phyloP scores from a whole-genome alignment of 768 basidiomycete species.

The Pleurotus ostreatus region DNA sequence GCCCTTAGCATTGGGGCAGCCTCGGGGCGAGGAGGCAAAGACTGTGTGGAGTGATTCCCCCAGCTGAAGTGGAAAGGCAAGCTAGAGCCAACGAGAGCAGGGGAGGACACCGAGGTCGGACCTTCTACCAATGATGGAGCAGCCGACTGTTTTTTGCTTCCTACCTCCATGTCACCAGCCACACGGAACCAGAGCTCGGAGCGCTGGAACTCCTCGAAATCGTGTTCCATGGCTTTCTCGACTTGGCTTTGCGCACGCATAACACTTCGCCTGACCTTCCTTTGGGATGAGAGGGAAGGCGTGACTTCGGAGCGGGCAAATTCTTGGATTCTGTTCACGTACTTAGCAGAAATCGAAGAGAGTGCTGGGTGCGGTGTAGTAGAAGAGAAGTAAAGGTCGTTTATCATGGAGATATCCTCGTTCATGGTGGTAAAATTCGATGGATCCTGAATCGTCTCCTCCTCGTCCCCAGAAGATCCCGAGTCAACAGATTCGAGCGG shows the following conservation, averaged over 20 bases:
- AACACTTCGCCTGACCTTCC: constrained; percentile 71
- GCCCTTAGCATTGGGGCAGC: constrained; percentile 30
- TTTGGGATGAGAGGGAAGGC: constrained; percentile 37
- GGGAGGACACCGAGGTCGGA: constrained; percentile 5
- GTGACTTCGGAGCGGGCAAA: constrained; percentile 53
- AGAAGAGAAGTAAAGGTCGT: constrained; percentile 80
- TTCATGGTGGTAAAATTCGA: constrained; percentile 58
- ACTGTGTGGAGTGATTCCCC: constrained; percentile 8
- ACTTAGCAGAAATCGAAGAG: constrained; percentile 61
- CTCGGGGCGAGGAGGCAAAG: constrained; percentile 22
- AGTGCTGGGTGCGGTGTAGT: constrained; percentile 54
- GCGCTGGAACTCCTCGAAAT: constrained; percentile 84
- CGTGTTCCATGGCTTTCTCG: constrained; percentile 85
- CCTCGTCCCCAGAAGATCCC: constrained; percentile 58
- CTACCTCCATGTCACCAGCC: constrained; percentile 60
- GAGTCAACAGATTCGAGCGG: constrained; percentile 84
- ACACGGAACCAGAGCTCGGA: constrained; percentile 94
- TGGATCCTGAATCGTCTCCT: constrained; percentile 49
- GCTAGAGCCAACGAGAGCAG: constrained; percentile 11
- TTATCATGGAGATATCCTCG: constrained; percentile 88
- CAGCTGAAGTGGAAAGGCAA: constrained; percentile 8
- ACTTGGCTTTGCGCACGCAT: constrained; percentile 83
- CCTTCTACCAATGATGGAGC: background rate
- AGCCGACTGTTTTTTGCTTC: constrained; percentile 12
- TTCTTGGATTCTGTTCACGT: constrained; percentile 63